These are phyloP conservation scores for Tricholoma saponaceum DNA, from an alignment of 768 basidiomycete genomes.

Conservation along the genomic window DNA sequence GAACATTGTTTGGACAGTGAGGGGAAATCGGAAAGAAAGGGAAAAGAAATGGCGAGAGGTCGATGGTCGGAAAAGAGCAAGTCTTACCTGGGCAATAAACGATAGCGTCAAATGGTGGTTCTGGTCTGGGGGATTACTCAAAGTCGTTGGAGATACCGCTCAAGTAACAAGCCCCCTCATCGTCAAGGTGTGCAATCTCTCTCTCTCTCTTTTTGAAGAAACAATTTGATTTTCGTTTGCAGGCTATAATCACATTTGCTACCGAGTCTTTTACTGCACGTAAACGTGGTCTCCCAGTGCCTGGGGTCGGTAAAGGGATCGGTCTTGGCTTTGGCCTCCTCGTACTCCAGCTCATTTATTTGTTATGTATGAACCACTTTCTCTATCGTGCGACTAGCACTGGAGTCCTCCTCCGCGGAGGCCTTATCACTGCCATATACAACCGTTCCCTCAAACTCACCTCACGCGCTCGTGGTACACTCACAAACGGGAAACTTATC, in stretches of 20 bases:
- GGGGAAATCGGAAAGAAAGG: constrained; percentile 45
- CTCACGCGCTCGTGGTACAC: constrained; percentile 70
- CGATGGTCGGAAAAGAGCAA: constrained; percentile 59
- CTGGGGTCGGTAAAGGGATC: constrained; percentile 54
- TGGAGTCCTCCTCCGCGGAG: constrained; percentile 80
- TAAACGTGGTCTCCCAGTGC: constrained; percentile 28
- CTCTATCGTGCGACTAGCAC: constrained; percentile 72
- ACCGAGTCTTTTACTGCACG: constrained; percentile 55
- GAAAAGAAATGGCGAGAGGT: constrained; percentile 63
- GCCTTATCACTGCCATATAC: constrained; percentile 86
- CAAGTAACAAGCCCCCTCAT: constrained; percentile 74
- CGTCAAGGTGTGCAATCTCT: constrained; percentile 59
- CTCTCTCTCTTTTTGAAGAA: not conserved
- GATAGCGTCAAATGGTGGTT: constrained; percentile 77
- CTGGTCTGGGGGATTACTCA: constrained; percentile 64
- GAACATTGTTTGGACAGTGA: constrained; percentile 56
- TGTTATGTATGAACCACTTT: constrained; percentile 74
- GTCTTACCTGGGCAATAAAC: constrained; percentile 66
- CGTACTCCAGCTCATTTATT: constrained; percentile 60
- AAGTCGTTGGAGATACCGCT: constrained; percentile 63
- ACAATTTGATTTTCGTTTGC: not conserved
- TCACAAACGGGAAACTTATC: constrained; percentile 86
- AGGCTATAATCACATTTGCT: constrained; percentile 73
- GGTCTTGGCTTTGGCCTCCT: constrained; percentile 73
- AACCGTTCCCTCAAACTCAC: constrained; percentile 72